Conservation (phyloP, 2,329 filamentous ascomycete genomes). For the Arachnopeziza araneosa region DNA sequence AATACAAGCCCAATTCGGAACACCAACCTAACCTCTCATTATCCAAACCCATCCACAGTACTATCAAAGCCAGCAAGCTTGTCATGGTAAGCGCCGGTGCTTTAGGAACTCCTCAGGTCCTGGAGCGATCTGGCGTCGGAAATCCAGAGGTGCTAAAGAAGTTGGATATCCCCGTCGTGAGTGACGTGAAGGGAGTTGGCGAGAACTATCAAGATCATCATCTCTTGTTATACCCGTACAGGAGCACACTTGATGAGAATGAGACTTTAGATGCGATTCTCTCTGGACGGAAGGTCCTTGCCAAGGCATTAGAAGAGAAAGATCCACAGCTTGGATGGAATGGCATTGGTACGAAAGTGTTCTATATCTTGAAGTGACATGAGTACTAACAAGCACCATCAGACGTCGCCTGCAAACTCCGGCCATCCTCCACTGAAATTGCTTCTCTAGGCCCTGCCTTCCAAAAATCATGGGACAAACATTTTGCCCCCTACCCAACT, state of each 20-base stretch:
- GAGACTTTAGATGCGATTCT: slow-evolving; percentile 51
- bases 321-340: slow-evolving; percentile 53
- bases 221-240: slow-evolving; percentile 48
- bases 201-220: slow-evolving; percentile 52
- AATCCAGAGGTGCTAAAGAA: slow-evolving; percentile 41
- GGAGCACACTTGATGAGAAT: slow-evolving; percentile 37
- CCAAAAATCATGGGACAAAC: slow-evolving; percentile 46
- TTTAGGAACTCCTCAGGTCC: slow-evolving; percentile 37
- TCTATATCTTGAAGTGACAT: background rate
- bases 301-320: slow-evolving; percentile 40
- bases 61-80: slow-evolving; percentile 47
- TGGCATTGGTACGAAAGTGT: slow-evolving; percentile 32
- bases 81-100: slow-evolving; percentile 42
- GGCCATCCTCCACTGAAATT: slow-evolving; percentile 50
- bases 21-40: slow-evolving; percentile 33
- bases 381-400: background rate
- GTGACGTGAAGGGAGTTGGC: slow-evolving; percentile 47
- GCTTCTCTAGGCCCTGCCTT: slow-evolving; percentile 46
- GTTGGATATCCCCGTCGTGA: slow-evolving; percentile 41
- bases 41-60: slow-evolving; percentile 28
- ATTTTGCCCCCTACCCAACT: slow-evolving; percentile 38
- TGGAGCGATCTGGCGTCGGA: slow-evolving; percentile 60
- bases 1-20: slow-evolving; percentile 46
- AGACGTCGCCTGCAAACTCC: slow-evolving; percentile 51
- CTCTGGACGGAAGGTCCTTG: slow-evolving; percentile 41